Base-by-base conservation (phyloP, 306 rosid species). In the Cicer arietinum region DNA sequence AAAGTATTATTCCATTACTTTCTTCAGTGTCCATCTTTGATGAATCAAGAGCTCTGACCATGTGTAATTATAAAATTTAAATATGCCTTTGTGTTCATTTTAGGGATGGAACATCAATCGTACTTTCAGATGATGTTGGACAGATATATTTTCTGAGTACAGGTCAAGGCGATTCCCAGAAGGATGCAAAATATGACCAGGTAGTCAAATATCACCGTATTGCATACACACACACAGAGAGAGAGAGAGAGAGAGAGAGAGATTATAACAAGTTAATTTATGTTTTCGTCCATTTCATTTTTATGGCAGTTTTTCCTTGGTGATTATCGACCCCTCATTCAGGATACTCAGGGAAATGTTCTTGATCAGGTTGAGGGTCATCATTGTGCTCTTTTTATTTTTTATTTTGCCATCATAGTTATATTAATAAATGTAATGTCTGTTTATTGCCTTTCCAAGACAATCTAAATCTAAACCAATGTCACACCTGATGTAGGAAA, bases 41-140 rank as follows among this genome's bases (percentile, higher is more conserved):
- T 79, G 69, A 69, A 46, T 54, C 68, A 22, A 41, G 59, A 66
- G 73, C 43, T 58, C 74, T 71, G 58, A 54, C 5, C 0, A 22
- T 45, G 6, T 73, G 40, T 37, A 65, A 66, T 54, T 67, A 54
- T 61, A 37, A 17, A 39, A 6, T 18, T 30, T 68, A 52, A 51
- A 43, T 69, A 65, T 67, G 30, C 69, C 35, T 30, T 72, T 66
- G 46, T 77, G 75, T 65, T 68, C 57, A 41, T 60, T 76, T 47
- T 71, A 92, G 98, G 90, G 98, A 92, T 83, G 98, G 98, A 74
- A 92, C 96, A 50, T 92, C 98, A 62, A 90, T 92, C 73, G 90
- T 92, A 60, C 90, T 92, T 71, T 92, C 98, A 22, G 98, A 92
- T 75, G 98, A 92, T 63, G 96, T 87, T 78, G 98, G 98, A 65